Conservation (phyloP, 1,139 yeast genomes). For the Kodamaea anthophila region DNA sequence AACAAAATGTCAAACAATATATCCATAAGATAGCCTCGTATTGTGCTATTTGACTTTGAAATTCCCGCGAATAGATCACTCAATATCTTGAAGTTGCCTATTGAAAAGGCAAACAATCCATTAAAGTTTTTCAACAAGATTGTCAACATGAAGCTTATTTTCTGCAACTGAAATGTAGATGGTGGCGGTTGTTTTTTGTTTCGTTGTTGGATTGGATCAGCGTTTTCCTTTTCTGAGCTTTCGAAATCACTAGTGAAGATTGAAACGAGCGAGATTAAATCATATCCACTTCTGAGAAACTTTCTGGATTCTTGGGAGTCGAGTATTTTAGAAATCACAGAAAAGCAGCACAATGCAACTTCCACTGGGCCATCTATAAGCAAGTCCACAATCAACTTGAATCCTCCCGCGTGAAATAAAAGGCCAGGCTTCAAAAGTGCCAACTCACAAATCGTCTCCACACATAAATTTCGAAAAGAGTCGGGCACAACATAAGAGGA, state of each 20-base stretch:
- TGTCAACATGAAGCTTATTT: slow-evolving; percentile 56
- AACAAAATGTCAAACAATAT: slow-evolving; percentile 63
- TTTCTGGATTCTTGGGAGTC: slow-evolving; percentile 55
- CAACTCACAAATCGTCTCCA: slow-evolving; percentile 71
- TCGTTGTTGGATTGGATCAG: background rate
- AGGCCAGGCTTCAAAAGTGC: slow-evolving; percentile 56
- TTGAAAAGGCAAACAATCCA: slow-evolving; percentile 66
- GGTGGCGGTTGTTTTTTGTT: slow-evolving; percentile 3
- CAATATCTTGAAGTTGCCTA: slow-evolving; percentile 52
- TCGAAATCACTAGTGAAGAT: slow-evolving; percentile 35
- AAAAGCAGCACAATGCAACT: slow-evolving; percentile 48
- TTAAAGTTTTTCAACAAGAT: slow-evolving; percentile 65
- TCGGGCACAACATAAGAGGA: slow-evolving; percentile 9
- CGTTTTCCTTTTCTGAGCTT: slow-evolving; percentile 6
- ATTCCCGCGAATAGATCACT: slow-evolving; percentile 58
- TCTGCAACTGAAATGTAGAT: slow-evolving; percentile 43
- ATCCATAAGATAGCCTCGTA: slow-evolving; percentile 65
- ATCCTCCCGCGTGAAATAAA: slow-evolving; percentile 60
- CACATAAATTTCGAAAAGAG: slow-evolving; percentile 42
- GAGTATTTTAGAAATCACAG: slow-evolving; percentile 53
- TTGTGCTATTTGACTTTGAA: slow-evolving; percentile 46
- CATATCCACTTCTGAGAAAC: slow-evolving; percentile 55
- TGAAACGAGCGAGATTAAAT: slow-evolving; percentile 57
- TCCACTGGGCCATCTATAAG: slow-evolving; percentile 60
- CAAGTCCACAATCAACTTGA: slow-evolving; percentile 51